Base-by-base conservation (phyloP, 305 asterid genomes). In the Fraxinus nigra region DNA sequence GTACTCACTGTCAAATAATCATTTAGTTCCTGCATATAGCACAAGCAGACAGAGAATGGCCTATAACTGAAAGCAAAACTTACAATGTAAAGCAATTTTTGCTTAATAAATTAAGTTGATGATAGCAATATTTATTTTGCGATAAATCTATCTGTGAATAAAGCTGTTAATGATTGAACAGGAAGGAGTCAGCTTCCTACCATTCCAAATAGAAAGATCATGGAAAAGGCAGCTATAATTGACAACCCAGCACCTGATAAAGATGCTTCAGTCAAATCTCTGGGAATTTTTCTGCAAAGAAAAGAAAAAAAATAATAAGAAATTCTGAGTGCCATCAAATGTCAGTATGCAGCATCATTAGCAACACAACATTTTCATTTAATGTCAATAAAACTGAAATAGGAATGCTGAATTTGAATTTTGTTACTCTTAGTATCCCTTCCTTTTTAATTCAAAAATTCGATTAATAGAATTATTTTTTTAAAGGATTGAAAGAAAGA, bases 241-340 rank as follows among this genome's bases (percentile, higher is more conserved):
- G 99, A 95, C 89, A 95, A 85, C 70, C 99, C 99, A 88, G 98
- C 99, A 85, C 99, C 99, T 48, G 98, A 95, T 51, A 95, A 81
- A 26, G 99, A 95, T 82, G 99, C 98, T 87, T 95, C 99, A 3
- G 99, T 95, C 91, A 95, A 89, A 85, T 95, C 99, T 83, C 99
- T 91, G 0, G 99, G 99, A 56, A 95, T 95, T 89, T 95, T 95
- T 87, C 99, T 95, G 95, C 84, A 88, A 82, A 84, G 43, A 79
- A 84, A 78, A 63, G 40, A 3, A 43, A 38, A 67, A 32, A 0
- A 59, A 54, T 5, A 69, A 30, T 14, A 30, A 81, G 26, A 75
- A 79, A 80, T 22, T 65, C 34, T 1, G 6, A 65, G 34, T 24
- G 40, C 20, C 40, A 28, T 30, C 40, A 28, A 10, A 30, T 30